Evolutionary conservation across 345 rosid genomes (phyloP), one percentile per base, ranked within the genome.

Genomic region (Raphanus sativus): DNA sequence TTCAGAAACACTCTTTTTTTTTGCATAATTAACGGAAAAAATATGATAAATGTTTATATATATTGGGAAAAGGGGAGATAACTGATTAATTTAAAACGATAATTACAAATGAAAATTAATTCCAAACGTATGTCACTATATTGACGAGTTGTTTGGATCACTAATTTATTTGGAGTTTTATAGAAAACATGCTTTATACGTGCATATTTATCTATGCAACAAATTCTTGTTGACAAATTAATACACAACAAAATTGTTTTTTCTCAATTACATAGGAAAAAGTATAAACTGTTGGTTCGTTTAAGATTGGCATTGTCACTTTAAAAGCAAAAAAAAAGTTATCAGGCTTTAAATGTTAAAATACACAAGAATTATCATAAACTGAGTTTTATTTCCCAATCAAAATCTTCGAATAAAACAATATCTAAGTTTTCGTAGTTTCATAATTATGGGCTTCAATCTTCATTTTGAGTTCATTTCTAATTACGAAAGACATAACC

Each of bases 161-260:
- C 58, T 65, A 28, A 6, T 56, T 52, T 58, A 15, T 66, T 65
- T 65, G 10, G 4, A 38, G 25, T 21, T 73, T 73, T 74, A 16
- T 38, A 26, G 24, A 32, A 66, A 42, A 58, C 79, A 76, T 69
- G 79, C 69, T 16, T 61, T 45, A 75, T 42, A 67, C 59, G 32
- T 75, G 65, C 71, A 32, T 24, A 62, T 72, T 1, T 28, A 62
- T 72, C 1, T 32, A 32, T 32, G 4, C 12, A 62, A 15, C 66
- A 61, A 61, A 61, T 61, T 61, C 65, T 61, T 61, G 24, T 29
- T 5, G 0, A n/a, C 17, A 29, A 61, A 7, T 6, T 6, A 29
- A 61, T 61, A n/a, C 2, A 61, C 38, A 29, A 61, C 38, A 28
- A 62, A 62, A n/a, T 6, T 32, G 12, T 62, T 13, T 62, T 21